Conservation (phyloP, 257 asterid genomes). For the Verbena officinalis region DNA sequence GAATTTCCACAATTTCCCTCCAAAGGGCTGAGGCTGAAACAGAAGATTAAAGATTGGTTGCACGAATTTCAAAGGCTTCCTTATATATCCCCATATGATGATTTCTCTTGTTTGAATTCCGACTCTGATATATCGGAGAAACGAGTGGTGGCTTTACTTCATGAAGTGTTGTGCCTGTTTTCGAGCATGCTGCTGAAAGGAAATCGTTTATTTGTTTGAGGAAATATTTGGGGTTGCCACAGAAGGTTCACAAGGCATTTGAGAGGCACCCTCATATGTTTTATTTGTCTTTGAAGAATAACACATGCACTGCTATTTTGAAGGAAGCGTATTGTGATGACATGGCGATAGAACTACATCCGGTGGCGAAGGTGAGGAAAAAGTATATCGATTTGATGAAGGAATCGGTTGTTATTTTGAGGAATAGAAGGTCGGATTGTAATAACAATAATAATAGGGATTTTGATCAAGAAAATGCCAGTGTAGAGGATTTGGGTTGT, state of each 20-base stretch:
- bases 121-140: constrained; percentile 76
- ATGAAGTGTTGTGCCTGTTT: constrained; percentile 75
- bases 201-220: constrained; percentile 64
- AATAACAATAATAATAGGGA: constrained; percentile 29
- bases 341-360: constrained; percentile 61
- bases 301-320: constrained; percentile 78
- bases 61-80: constrained; percentile 73
- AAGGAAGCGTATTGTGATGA: constrained; percentile 76
- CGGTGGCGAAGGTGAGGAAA: constrained; percentile 71
- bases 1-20: constrained; percentile 80
- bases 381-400: constrained; percentile 68
- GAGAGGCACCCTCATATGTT: constrained; percentile 86
- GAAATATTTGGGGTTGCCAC: constrained; percentile 78
- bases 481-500: constrained; percentile 41
- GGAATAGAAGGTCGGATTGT: constrained; percentile 43
- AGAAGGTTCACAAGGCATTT: constrained; percentile 85
- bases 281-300: constrained; percentile 71
- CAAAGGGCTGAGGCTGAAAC: constrained; percentile 76
- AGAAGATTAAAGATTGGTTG: constrained; percentile 73
- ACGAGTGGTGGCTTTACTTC: constrained; percentile 81
- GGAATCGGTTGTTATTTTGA: constrained; percentile 62
- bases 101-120: constrained; percentile 46
- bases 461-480: constrained; percentile 24
- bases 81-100: constrained; percentile 75
- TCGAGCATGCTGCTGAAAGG: constrained; percentile 84